A percentile compares a stretch with the other conserved stretches of the same genome.
phyloP scores from a whole-genome alignment of 2,329 filamentous ascomycete species.

The Fusarium subtropicale region DNA sequence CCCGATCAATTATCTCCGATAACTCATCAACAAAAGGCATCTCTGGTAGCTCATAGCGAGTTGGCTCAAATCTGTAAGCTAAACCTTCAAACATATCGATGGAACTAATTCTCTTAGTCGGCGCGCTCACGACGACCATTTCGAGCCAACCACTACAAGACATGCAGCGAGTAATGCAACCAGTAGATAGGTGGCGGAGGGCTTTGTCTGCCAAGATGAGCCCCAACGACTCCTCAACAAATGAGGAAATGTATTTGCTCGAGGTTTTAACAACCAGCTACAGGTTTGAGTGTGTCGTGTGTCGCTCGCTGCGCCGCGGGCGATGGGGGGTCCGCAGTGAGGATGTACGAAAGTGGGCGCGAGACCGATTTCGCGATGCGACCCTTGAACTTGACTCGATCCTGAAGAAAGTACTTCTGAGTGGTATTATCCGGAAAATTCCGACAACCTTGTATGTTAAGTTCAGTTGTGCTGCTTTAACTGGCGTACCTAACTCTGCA shows the following conservation, averaged over 20 bases:
- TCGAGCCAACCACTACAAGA: background rate
- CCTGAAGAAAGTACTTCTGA: constrained; percentile 14
- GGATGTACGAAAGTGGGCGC: constrained; percentile 15
- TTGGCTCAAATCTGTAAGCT: constrained; percentile 24
- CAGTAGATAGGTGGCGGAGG: background rate
- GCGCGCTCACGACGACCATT: background rate
- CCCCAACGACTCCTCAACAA: accelerated
- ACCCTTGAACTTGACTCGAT: constrained; percentile 29
- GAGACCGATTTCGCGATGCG: constrained; percentile 17
- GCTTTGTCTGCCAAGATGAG: background rate
- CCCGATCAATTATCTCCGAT: background rate
- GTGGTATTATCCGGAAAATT: background rate
- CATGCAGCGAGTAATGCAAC: background rate
- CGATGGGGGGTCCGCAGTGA: constrained; percentile 1
- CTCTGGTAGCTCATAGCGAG: constrained; percentile 14
- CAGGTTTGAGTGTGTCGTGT: constrained; percentile 33
- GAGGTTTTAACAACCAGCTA: constrained; percentile 24
- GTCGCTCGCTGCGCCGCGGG: constrained; percentile 20
- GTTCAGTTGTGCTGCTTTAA: accelerated
- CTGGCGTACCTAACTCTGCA: background rate
- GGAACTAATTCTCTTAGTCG: background rate
- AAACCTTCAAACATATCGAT: accelerated
- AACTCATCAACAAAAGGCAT: constrained; percentile 7
- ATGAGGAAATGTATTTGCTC: background rate
- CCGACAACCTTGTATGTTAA: constrained; percentile 23